phyloP scores from a whole-genome alignment of 257 asterid species.

The Nicotiana undulata region DNA sequence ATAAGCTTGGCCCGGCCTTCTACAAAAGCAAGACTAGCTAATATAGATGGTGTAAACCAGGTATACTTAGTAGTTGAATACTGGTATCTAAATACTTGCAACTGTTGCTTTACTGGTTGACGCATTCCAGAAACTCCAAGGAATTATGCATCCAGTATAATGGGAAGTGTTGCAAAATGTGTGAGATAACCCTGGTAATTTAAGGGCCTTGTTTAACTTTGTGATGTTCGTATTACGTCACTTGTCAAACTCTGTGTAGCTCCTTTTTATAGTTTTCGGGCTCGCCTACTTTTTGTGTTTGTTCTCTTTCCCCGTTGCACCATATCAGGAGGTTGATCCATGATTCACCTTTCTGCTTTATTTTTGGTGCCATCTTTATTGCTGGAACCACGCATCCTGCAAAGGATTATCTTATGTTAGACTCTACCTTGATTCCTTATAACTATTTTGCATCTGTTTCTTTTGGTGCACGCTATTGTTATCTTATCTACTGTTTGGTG shows the following conservation, averaged over 20 bases:
- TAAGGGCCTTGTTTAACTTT: not conserved
- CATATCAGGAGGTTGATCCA: not conserved
- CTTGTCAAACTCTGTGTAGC: not conserved
- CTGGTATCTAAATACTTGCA: conserved; percentile 3
- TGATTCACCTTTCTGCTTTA: not conserved
- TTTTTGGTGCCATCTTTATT: not conserved
- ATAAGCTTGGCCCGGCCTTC: conserved; percentile 79
- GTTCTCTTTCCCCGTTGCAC: conserved; percentile 2
- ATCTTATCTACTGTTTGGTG: not conserved
- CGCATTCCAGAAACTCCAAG: not conserved
- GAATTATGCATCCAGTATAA: not conserved
- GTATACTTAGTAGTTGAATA: conserved; percentile 26
- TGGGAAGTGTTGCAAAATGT: not conserved
- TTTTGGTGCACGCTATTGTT: not conserved
- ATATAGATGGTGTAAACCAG: conserved; percentile 96
- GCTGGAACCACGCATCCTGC: not conserved
- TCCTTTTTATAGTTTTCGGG: not conserved
- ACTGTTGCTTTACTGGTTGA: not conserved
- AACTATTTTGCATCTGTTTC: not conserved
- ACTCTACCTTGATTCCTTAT: not conserved
- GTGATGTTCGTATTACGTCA: not conserved
- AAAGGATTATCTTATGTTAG: not conserved
- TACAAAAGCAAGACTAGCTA: conserved; percentile 90
- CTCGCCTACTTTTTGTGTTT: not conserved
- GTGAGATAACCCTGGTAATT: not conserved